Base-by-base conservation (phyloP, 208 protist genomes). In the Dictyostelium gargantuum region DNA sequence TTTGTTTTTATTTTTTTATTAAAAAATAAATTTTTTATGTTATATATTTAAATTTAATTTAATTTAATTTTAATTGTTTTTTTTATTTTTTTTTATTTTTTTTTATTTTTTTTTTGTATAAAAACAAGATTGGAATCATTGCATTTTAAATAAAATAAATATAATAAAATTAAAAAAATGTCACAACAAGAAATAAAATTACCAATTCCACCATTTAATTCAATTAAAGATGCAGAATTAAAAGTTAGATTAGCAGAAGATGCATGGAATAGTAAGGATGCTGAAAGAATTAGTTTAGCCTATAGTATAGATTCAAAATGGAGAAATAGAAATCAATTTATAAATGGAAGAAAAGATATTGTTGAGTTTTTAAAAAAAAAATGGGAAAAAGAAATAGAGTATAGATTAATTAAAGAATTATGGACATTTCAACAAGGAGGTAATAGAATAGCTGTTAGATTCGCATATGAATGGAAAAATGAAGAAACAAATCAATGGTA, bases 191-290 rank as follows among this genome's bases (percentile, higher is more conserved):
- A 63, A 63, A 63, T 4, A 32, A 63, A 63, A 63, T 32, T 63
- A 63, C 56, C 56, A 32, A n/a, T 63, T 6, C 56, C 56, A 63
- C 56, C 56, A 29, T 63, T 63, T 63, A 63, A 63, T 32, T 29
- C 9, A 15, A 32, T 63, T 63, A n/a, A 63, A 17, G 56, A 63
- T 17, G 56, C n/a, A 2, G n/a, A 15, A 29, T 13, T 29, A 70
- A 96, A 96, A 58, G 95, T 96, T 8, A 82, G 93, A 56, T 46
- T 84, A 1, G 95, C 95, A 26, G 95, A 96, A 76, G 93, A 96
- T 80, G 91, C 84, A 21, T 96, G 95, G 95, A 96, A 96, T 84
- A 75, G 91, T 26, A 50, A 84, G 10, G 94, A 96, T n/a, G 42
- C 91, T 1, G 46, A n/a, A 23, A 63, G 23, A 29, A 35, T 75